A percentile compares a stretch with the other conserved stretches of the same genome.
phyloP scores from a whole-genome alignment of 2,329 filamentous ascomycete species.

The Acarospora socialis region DNA sequence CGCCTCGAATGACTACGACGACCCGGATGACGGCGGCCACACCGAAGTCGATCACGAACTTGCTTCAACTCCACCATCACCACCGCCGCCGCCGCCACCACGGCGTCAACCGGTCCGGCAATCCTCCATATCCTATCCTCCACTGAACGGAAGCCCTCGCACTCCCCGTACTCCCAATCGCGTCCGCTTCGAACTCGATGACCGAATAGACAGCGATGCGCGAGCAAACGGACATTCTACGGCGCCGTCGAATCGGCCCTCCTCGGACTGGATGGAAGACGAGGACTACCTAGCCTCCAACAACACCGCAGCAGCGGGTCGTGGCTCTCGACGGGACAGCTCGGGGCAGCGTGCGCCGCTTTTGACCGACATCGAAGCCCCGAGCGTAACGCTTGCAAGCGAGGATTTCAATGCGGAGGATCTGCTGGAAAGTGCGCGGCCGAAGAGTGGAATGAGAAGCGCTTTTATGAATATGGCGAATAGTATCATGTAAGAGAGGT shows the following conservation, averaged over 20 bases:
- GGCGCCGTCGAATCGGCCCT: too few relatives aligned
- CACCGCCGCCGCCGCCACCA: conserved; percentile 16
- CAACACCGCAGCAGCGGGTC: too few relatives aligned
- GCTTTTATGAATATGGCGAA: conserved; percentile 99
- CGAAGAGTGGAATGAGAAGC: conserved; percentile 70
- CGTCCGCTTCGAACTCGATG: conserved; percentile 50
- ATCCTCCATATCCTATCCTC: conserved; percentile 27
- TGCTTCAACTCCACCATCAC: conserved; percentile 17
- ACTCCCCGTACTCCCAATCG: conserved; percentile 54
- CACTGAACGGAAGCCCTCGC: conserved; percentile 26
- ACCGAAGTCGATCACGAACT: conserved; percentile 10
- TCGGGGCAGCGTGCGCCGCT: conserved; percentile 48
- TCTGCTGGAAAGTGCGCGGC: conserved; percentile 47
- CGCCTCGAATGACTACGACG: not conserved
- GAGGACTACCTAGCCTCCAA: conserved; percentile 41
- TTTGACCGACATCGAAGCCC: conserved; percentile 70
- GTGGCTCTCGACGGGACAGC: conserved; percentile 24
- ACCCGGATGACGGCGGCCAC: not conserved
- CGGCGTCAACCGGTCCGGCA: conserved; percentile 28
- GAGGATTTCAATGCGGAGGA: conserved; percentile 43
- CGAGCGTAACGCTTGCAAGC: conserved; percentile 58
- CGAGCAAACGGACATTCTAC: conserved; percentile 4
- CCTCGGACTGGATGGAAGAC: conserved; percentile 35
- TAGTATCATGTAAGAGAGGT: conserved; percentile 55
- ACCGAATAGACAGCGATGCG: not conserved